Percentiles rank a stretch among this genome's conserved stretches.
phyloP scores from a whole-genome alignment of 2,329 filamentous ascomycete genomes.

The Pleomassaria siparia region DNA sequence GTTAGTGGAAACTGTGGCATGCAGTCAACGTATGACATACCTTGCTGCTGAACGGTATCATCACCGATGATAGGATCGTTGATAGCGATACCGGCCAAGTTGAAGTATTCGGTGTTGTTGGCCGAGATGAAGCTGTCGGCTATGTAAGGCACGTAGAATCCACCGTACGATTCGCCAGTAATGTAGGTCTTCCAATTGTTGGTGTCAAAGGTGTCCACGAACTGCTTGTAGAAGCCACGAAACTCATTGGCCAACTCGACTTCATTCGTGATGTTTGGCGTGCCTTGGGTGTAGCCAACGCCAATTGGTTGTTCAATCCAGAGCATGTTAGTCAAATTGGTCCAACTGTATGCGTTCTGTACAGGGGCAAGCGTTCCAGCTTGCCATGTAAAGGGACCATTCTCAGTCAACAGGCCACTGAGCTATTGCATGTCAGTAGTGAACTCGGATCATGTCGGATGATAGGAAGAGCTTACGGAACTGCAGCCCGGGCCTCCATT shows the following conservation, averaged over 20 bases:
- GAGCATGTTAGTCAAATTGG: conserved; percentile 44
- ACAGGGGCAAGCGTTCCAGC: conserved; percentile 67
- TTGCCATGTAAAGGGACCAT: conserved; percentile 63
- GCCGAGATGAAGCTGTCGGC: conserved; percentile 58
- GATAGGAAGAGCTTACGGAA: neutral
- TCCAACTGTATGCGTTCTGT: conserved; percentile 72
- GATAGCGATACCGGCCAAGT: conserved; percentile 54
- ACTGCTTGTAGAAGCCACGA: conserved; percentile 56
- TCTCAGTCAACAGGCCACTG: conserved; percentile 72
- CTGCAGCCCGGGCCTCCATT: conserved; percentile 44
- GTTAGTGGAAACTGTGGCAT: conserved; percentile 3
- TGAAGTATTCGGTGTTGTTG: conserved; percentile 54
- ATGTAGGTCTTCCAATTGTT: conserved; percentile 57
- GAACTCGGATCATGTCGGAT: neutral
- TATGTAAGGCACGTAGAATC: conserved; percentile 61
- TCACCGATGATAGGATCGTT: conserved; percentile 52
- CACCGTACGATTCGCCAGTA: conserved; percentile 54
- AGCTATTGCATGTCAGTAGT: conserved; percentile 49
- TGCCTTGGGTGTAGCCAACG: conserved; percentile 47
- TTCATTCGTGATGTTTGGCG: conserved; percentile 51
- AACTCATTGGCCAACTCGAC: conserved; percentile 51
- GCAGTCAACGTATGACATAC: conserved; percentile 14
- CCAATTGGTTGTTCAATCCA: conserved; percentile 54
- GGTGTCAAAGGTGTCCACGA: conserved; percentile 57
- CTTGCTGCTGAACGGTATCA: conserved; percentile 42